Evolutionary conservation across 2,329 filamentous ascomycete species (phyloP), one percentile per base, ranked within the genome.

Genomic region (Penicillium sp.): DNA sequence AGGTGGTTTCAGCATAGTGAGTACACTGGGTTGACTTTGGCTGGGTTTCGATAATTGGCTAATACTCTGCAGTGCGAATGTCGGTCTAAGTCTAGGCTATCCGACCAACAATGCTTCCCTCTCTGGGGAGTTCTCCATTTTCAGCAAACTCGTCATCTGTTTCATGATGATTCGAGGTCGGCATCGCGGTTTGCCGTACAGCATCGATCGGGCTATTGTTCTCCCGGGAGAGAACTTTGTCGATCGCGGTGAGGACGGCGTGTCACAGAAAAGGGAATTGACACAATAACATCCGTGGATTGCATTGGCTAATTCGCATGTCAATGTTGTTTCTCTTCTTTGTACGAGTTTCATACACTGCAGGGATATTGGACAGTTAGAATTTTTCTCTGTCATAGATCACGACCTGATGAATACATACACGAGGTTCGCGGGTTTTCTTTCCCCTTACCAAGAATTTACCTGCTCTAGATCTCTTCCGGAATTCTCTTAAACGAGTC

Each of bases 121-220:
- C n/a, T 57, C 67, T 21, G 80, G 79, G 4, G 63, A 71, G 36
- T 81, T 80, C 70, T 72, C 74, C 29, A 72, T 65, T 4, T 63
- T 79, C 46, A 80, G 78, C 59, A 84, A 84, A 65, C 61, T 84
- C 42, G 75, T 84, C 1, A 65, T 83, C 18, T 81, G 79, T 56
- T 75, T 74, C 3, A 77, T 83, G 47, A 83, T 83, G 81, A 66
- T 83, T 24, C 67, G 81, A 50, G 81, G 81, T 1, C 64, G 81
- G 34, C 81, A 84, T 69, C 69, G 81, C 41, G 80, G 79, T 12
- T 62, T 84, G 56, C 81, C 81, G 0, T 79, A 81, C 31, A 76
- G 78, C 43, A 78, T 84, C 56, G 81, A 84, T 64, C 68, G 73
- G 28, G 73, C 74, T 3, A 64, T 74, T 45, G 54, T 70, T 9